Percentiles rank a stretch among this genome's conserved stretches.
phyloP scores from a whole-genome alignment of 2,329 filamentous ascomycete genomes.

The Xenosphaeropsis pyriputrescens region DNA sequence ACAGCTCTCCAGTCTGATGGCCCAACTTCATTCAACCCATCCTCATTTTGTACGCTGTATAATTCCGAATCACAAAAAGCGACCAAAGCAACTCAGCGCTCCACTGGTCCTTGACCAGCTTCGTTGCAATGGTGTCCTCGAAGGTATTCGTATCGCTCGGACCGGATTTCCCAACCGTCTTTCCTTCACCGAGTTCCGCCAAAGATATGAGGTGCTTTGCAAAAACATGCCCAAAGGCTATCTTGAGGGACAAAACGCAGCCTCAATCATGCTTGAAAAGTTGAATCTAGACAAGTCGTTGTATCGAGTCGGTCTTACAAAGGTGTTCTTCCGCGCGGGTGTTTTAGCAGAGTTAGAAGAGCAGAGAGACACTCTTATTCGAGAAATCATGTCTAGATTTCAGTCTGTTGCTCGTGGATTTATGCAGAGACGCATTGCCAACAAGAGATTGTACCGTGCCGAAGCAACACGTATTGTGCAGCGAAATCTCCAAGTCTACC shows the following conservation, averaged over 20 bases:
- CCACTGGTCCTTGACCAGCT: constrained; percentile 92
- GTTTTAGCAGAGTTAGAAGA: constrained; percentile 95
- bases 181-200: constrained; percentile 83
- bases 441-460: constrained; percentile 86
- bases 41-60: constrained; percentile 98
- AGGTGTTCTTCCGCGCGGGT: constrained; percentile 95
- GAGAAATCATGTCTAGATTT: constrained; percentile 85
- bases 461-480: constrained; percentile 94
- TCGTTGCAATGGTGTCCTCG: constrained; percentile 98
- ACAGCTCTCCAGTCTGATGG: constrained; percentile 92
- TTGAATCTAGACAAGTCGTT: constrained; percentile 72
- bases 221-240: constrained; percentile 79
- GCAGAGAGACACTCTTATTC: constrained; percentile 81
- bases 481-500: constrained; percentile 82
- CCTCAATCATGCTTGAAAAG: constrained; percentile 77
- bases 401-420: constrained; percentile 88
- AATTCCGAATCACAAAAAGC: constrained; percentile 94
- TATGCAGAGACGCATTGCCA: constrained; percentile 71
- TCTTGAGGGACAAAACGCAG: constrained; percentile 75
- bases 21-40: constrained; percentile 85
- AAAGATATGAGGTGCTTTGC: constrained; percentile 91
- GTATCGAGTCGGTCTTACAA: constrained; percentile 88
- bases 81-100: constrained; percentile 81
- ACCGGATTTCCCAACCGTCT: constrained; percentile 94
- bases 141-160: constrained; percentile 91